These are phyloP conservation scores for Tolypocladium capitatum DNA, from an alignment of 2,329 filamentous ascomycete genomes.

Conservation along the genomic window DNA sequence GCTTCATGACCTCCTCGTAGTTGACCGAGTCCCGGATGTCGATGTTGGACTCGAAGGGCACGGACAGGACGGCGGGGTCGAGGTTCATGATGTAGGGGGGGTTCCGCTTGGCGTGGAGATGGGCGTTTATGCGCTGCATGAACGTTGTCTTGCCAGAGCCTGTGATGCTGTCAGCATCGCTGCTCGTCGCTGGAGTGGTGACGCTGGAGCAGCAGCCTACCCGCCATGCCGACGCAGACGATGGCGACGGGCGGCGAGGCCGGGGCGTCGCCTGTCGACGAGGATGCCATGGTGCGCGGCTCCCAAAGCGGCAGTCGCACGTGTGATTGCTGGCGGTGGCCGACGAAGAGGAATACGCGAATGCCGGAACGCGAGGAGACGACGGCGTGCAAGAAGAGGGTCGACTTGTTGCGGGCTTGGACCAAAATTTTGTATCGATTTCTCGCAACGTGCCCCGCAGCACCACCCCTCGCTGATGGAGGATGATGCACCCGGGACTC, in stretches of 20 bases:
- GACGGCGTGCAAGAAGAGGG: no score
- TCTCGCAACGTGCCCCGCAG: not conserved
- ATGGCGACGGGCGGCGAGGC: constrained; percentile 36
- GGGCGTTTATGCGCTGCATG: constrained; percentile 93
- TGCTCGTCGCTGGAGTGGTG: not conserved
- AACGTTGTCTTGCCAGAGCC: constrained; percentile 99
- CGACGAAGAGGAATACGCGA: not conserved
- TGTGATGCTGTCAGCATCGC: constrained; percentile 15
- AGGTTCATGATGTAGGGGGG: constrained; percentile 95
- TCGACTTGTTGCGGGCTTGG: no score
- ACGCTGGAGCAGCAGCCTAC: constrained; percentile 22
- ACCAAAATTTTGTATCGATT: not conserved
- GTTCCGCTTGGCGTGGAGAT: constrained; percentile 68
- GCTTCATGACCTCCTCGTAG: constrained; percentile 99
- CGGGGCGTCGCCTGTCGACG: constrained; percentile 14
- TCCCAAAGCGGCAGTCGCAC: not conserved
- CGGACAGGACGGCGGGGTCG: constrained; percentile 83
- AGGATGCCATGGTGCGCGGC: constrained; percentile 17
- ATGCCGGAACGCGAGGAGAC: not conserved
- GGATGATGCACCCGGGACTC: not conserved
- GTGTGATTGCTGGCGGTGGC: not conserved
- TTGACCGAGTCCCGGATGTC: constrained; percentile 98
- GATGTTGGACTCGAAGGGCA: constrained; percentile 95
- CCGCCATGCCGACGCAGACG: constrained; percentile 95
- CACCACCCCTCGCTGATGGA: not conserved